phyloP scores from a whole-genome alignment of 1,284 basidiomycete species.

The Austroboletus novae-zelandiae region DNA sequence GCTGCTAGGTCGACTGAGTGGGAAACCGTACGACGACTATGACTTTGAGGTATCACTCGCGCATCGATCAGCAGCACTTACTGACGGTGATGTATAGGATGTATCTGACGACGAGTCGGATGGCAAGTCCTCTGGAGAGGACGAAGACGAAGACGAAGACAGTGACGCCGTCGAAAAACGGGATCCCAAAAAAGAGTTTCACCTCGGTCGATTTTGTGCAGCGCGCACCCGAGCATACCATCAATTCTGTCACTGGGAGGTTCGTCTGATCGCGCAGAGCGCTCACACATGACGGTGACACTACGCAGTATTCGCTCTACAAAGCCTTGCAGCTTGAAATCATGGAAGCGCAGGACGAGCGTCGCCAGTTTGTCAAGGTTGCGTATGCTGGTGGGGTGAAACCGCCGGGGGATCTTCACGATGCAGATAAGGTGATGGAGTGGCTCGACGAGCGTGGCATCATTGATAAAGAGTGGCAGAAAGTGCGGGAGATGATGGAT shows the following conservation, averaged over 20 bases:
- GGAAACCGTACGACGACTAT: slow-evolving; percentile 54
- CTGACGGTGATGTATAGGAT: slow-evolving; percentile 11
- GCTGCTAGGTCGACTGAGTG: slow-evolving; percentile 52
- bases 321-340: slow-evolving; percentile 54
- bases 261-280: slow-evolving; percentile 33
- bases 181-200: slow-evolving; percentile 33
- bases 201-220: slow-evolving; percentile 77
- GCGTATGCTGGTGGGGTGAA: slow-evolving; percentile 49
- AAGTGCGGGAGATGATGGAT: slow-evolving; percentile 70
- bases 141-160: slow-evolving; percentile 26
- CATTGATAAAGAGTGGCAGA: slow-evolving; percentile 67
- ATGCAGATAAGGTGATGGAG: slow-evolving; percentile 75
- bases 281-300: slow-evolving; percentile 5
- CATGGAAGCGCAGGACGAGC: slow-evolving; percentile 37
- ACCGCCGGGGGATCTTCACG: slow-evolving; percentile 61
- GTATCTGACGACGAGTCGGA: slow-evolving; percentile 21
- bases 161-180: slow-evolving; percentile 33
- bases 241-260: slow-evolving; percentile 84
- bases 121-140: slow-evolving; percentile 3
- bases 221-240: slow-evolving; percentile 69
- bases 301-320: slow-evolving; percentile 59
- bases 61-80: neutral
- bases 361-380: slow-evolving; percentile 51
- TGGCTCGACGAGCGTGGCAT: slow-evolving; percentile 76
- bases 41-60: slow-evolving; percentile 51